A percentile compares a stretch with the other conserved stretches of the same genome.
These are phyloP conservation scores for Paecilomyces fulvus DNA, from an alignment of 2,329 filamentous ascomycete species.

Conservation along the genomic window DNA sequence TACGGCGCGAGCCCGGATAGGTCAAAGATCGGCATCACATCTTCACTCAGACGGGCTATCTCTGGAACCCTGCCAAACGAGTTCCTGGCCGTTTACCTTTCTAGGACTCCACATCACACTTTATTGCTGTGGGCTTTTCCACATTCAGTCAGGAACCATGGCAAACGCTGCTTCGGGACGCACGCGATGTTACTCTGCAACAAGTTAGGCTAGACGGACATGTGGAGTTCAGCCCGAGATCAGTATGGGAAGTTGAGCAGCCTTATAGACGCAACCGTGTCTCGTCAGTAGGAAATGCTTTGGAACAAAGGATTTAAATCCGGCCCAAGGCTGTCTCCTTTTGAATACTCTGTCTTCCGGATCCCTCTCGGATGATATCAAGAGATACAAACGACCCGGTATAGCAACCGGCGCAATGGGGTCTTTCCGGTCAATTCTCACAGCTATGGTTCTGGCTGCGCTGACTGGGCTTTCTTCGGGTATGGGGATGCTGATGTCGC, in stretches of 20 bases:
- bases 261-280: neutral
- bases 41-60: neutral
- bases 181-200: neutral
- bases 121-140: neutral
- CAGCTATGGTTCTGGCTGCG: neutral
- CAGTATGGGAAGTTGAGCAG: neutral
- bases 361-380: neutral
- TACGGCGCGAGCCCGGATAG: neutral
- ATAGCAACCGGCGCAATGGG: neutral
- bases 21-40: neutral
- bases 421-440: neutral
- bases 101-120: neutral
- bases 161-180: neutral
- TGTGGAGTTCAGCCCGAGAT: neutral
- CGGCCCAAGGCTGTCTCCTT: neutral
- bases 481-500: slow-evolving; percentile 8
- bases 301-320: neutral
- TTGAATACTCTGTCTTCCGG: neutral
- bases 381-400: neutral
- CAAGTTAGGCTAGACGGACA: neutral
- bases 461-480: slow-evolving; percentile 8
- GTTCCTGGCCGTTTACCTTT: neutral
- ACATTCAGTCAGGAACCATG: neutral
- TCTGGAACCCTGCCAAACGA: neutral
- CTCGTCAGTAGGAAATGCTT: neutral